Conservation (phyloP, 2,329 filamentous ascomycete species). For the Pseudogymnoascus sp. region DNA sequence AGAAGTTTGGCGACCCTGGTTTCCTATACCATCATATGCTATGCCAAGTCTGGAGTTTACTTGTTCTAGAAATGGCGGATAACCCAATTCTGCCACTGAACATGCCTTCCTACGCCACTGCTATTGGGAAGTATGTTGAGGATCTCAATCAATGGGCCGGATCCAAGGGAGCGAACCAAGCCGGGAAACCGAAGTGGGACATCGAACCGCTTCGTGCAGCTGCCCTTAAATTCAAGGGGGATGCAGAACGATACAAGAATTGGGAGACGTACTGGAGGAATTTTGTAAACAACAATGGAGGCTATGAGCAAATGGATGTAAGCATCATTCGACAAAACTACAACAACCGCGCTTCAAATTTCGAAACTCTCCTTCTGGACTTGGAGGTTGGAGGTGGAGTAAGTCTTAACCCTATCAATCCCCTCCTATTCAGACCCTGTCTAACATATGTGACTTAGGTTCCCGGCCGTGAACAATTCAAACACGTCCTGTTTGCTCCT, state of each 20-base stretch:
- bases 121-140: conserved; percentile 56
- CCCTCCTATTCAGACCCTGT: conserved; percentile 5
- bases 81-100: conserved; percentile 77
- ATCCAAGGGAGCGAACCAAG: conserved; percentile 46
- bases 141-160: conserved; percentile 60
- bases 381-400: conserved; percentile 63
- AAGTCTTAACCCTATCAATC: conserved; percentile 36
- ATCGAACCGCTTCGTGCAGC: conserved; percentile 53
- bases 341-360: conserved; percentile 69
- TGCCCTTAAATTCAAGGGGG: conserved; percentile 48
- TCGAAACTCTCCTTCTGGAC: conserved; percentile 80
- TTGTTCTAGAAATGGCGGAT: conserved; percentile 81
- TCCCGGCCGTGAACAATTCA: conserved; percentile 84
- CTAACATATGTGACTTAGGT: conserved; percentile 42
- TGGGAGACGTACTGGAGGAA: conserved; percentile 76
- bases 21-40: conserved; percentile 75
- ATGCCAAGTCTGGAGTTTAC: conserved; percentile 68
- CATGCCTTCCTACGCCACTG: conserved; percentile 61
- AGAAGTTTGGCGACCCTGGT: conserved; percentile 67
- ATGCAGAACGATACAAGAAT: conserved; percentile 57
- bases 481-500: conserved; percentile 84
- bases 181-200: conserved; percentile 30
- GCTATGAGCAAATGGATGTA: conserved; percentile 50
- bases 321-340: conserved; percentile 62
- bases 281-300: conserved; percentile 59